These are phyloP conservation scores for Ophiostoma ips DNA, from an alignment of 2,329 filamentous ascomycete species.

Conservation along the genomic window DNA sequence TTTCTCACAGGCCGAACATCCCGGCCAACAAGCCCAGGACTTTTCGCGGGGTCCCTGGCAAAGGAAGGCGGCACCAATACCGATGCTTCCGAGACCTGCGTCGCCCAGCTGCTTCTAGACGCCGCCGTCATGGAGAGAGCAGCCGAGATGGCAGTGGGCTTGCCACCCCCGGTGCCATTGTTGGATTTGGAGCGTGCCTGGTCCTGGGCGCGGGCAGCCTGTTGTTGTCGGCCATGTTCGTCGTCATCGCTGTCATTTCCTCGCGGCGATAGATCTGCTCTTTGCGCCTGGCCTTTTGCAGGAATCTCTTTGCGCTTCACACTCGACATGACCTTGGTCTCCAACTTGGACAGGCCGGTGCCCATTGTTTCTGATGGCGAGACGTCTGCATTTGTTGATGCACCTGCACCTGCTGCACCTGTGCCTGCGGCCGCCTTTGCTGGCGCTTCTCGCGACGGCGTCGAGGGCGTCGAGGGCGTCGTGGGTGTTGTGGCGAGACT, in stretches of 20 bases:
- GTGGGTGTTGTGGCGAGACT: background rate
- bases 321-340: background rate
- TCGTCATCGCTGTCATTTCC: background rate
- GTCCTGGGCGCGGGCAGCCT: background rate
- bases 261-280: background rate
- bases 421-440: background rate
- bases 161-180: background rate
- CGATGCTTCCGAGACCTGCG: background rate
- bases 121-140: background rate
- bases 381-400: background rate
- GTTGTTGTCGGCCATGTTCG: background rate
- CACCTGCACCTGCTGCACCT: background rate
- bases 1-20: background rate
- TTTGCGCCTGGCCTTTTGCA: background rate
- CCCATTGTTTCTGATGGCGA: background rate
- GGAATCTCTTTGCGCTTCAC: background rate
- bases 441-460: background rate
- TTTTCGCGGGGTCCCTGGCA: background rate
- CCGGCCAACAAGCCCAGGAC: background rate
- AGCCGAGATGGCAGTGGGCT: background rate
- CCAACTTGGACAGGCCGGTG: background rate
- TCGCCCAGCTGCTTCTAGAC: background rate
- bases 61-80: too few relatives aligned
- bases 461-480: background rate
- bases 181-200: background rate